Conservation (phyloP, 208 protist species). For the Leishmania mexicana region DNA sequence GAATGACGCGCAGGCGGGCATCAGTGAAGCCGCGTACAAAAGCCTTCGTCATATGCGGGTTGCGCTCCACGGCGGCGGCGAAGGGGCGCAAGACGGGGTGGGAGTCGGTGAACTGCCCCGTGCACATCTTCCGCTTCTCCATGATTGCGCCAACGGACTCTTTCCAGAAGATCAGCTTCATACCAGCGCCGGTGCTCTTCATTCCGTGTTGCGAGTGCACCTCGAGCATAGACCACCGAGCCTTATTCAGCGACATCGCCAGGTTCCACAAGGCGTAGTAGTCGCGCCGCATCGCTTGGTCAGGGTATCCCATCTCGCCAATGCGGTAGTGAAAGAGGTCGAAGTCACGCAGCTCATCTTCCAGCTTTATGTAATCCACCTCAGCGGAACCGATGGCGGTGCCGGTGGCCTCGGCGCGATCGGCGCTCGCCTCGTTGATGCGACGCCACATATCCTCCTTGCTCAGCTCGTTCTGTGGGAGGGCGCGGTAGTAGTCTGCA, state of each 20-base stretch:
- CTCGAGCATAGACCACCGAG: constrained; percentile 91
- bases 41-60: constrained; percentile 81
- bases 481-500: constrained; percentile 74
- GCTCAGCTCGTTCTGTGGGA: constrained; percentile 76
- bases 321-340: constrained; percentile 86
- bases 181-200: constrained; percentile 89
- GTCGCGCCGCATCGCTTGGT: constrained; percentile 61
- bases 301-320: constrained; percentile 74
- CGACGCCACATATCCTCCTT: constrained; percentile 91
- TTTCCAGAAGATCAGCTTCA: constrained; percentile 92
- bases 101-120: constrained; percentile 85
- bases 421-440: constrained; percentile 56
- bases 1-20: constrained; percentile 76
- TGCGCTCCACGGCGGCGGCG: constrained; percentile 63
- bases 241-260: constrained; percentile 87
- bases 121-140: constrained; percentile 63
- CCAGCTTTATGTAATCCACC: constrained; percentile 83
- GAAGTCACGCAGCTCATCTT: constrained; percentile 73
- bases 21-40: constrained; percentile 91
- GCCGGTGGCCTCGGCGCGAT: constrained; percentile 33
- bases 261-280: constrained; percentile 90
- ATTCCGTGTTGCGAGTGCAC: constrained; percentile 84
- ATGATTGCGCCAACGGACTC: constrained; percentile 69
- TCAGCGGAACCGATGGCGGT: constrained; percentile 54
- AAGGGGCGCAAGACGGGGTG: constrained; percentile 88